Base-by-base conservation (phyloP, 78 protist species). In the Pigoraptor vietnamica region DNA sequence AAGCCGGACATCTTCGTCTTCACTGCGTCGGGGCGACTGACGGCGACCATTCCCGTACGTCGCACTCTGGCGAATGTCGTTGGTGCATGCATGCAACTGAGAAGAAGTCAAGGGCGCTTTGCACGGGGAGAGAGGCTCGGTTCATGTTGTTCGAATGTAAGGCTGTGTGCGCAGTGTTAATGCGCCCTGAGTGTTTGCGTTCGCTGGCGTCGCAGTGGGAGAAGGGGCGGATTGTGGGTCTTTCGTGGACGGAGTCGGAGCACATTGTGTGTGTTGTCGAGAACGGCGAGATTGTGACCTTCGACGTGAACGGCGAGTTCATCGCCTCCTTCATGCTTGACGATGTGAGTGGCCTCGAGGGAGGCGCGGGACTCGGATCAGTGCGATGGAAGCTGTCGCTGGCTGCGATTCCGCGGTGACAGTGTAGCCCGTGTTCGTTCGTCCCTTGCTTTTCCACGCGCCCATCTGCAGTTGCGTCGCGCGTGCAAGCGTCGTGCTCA, bases 201-300 rank as follows among this genome's bases (percentile, higher is more conserved):
- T 1, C 24, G 32, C 48, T 55, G n/a, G n/a, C n/a, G n/a, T n/a
- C n/a, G n/a, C 87, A 67, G 84, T 86, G 90, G 90, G n/a, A 81
- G 40, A 1, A 37, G 0, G 93, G 88, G 10, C 90, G 90, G 39
- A 23, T 86, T 24, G 90, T 89, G 34, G 40, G 33, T 86, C n/a
- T 93, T 40, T 92, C 92, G 36, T 93, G 94, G 94, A 79, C 89
- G 21, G 67, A 9, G 33, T 0, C 14, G 39, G 90, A 81, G 39
- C 10, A 89, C 39, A 90, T 93, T 24, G 87, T 86, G 24, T 1
- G n/a, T 9, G 94, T 93, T 79, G 81, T 90, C 33, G 91, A 90
- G 36, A 0, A 37, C 81, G 90, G 90, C n/a, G 0, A 0, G 34
- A 40, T 87, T 1, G 9, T 0, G 32, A 23, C 35, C 21, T 87